phyloP scores from a whole-genome alignment of 192 early-diverging fungal genomes.

The Spinellus fusiger region DNA sequence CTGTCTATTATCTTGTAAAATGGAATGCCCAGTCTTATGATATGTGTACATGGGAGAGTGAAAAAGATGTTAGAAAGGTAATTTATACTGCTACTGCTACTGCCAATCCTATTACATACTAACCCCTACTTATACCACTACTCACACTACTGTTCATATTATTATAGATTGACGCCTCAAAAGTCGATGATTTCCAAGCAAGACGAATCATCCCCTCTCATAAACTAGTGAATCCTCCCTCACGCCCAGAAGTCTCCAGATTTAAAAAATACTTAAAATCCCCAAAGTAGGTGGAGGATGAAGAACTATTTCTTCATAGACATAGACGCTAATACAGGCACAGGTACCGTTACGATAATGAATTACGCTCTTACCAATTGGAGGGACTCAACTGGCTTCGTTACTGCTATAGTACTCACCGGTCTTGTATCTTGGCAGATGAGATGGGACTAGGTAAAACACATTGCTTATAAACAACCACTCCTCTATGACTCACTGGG shows the following conservation, averaged over 20 bases:
- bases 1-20: slow-evolving; percentile 69
- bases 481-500: not conserved
- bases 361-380: slow-evolving; percentile 68
- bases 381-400: slow-evolving; percentile 83
- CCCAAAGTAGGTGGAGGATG: slow-evolving; percentile 30
- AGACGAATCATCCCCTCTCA: slow-evolving; percentile 51
- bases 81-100: too few species aligned
- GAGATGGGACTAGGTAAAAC: slow-evolving; percentile 88
- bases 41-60: slow-evolving; percentile 64
- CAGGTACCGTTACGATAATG: slow-evolving; percentile 63
- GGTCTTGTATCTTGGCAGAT: slow-evolving; percentile 87
- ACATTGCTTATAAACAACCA: not conserved
- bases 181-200: slow-evolving; percentile 61
- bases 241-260: slow-evolving; percentile 39
- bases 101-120: too few species aligned
- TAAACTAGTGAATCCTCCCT: slow-evolving; percentile 38
- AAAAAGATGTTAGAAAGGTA: slow-evolving; percentile 38
- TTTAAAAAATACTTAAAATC: slow-evolving; percentile 57
- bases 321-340: not conserved
- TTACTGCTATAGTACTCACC: slow-evolving; percentile 70
- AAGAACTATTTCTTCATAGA: not conserved
- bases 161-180: slow-evolving; percentile 52
- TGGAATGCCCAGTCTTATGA: slow-evolving; percentile 73
- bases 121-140: not conserved
- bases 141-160: not conserved